Conservation (phyloP, 176 grass and related monocot species). For the Melocanna baccifera region DNA sequence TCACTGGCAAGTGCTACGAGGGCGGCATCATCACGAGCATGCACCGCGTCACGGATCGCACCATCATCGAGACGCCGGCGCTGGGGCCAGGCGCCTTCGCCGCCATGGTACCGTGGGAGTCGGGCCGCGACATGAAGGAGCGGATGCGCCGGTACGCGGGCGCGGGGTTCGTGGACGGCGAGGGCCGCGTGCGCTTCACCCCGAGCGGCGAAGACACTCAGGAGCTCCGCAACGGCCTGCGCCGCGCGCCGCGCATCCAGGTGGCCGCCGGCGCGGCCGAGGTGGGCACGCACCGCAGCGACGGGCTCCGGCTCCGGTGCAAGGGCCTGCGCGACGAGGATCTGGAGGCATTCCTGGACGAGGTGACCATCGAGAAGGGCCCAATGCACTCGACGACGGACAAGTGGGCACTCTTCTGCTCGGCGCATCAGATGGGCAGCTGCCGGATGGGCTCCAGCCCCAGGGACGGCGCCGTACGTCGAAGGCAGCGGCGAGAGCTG, state of each 20-base stretch:
- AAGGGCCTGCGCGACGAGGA: slow-evolving; percentile 52
- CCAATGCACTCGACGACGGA: slow-evolving; percentile 26
- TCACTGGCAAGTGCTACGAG: slow-evolving; percentile 57
- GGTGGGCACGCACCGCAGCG: slow-evolving; percentile 82
- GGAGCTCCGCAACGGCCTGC: slow-evolving; percentile 53
- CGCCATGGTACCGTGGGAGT: slow-evolving; percentile 61
- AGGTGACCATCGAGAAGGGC: slow-evolving; percentile 35
- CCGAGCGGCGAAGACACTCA: slow-evolving; percentile 35
- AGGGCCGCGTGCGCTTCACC: slow-evolving; percentile 51
- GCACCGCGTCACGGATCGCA: slow-evolving; percentile 56
- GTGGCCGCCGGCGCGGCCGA: slow-evolving; percentile 71
- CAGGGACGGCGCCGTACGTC: slow-evolving; percentile 50
- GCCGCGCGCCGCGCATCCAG: slow-evolving; percentile 54
- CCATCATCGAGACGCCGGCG: slow-evolving; percentile 73
- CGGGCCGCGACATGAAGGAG: slow-evolving; percentile 68
- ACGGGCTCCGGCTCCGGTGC: slow-evolving; percentile 62
- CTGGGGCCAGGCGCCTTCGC: slow-evolving; percentile 56
- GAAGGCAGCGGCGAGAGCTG: slow-evolving; percentile 66
- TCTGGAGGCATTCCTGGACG: slow-evolving; percentile 62
- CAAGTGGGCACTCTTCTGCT: slow-evolving; percentile 48
- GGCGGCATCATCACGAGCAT: slow-evolving; percentile 91
- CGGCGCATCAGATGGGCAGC: slow-evolving; percentile 89
- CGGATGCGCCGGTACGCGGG: slow-evolving; percentile 62
- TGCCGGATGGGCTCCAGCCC: slow-evolving; percentile 71
- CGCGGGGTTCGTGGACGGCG: slow-evolving; percentile 42